Evolutionary conservation across 768 basidiomycete genomes (phyloP).

Genomic region (Macrolepiota dolichaula): DNA sequence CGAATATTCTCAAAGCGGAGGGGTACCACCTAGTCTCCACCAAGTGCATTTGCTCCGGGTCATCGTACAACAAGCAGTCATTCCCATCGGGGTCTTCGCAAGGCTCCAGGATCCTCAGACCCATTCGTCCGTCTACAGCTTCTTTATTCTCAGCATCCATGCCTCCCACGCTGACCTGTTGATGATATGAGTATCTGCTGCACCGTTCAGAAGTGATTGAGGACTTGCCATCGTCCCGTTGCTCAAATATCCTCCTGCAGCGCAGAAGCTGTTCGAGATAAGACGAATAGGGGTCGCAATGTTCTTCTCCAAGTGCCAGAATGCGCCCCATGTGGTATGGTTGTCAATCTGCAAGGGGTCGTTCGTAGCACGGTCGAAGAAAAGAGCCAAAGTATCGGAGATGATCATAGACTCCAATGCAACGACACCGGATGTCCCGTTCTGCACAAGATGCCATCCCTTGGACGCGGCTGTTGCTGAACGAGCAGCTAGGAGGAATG

Average conservation of each 20-base stretch:
- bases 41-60: constrained; percentile 29
- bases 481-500: not conserved
- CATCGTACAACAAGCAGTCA: constrained; percentile 32
- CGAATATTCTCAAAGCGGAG: constrained; percentile 30
- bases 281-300: constrained; percentile 30
- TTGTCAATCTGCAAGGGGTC: constrained; percentile 38
- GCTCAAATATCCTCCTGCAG: constrained; percentile 35
- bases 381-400: constrained; percentile 25
- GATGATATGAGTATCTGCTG: not conserved
- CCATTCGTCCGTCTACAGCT: constrained; percentile 32
- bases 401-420: constrained; percentile 28
- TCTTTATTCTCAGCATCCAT: constrained; percentile 22
- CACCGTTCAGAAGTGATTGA: not conserved
- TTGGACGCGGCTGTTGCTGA: constrained; percentile 10
- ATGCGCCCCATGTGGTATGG: constrained; percentile 42
- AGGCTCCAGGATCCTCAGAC: constrained; percentile 34
- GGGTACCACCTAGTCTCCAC: constrained; percentile 39
- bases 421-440: constrained; percentile 24
- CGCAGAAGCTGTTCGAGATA: constrained; percentile 38
- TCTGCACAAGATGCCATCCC: constrained; percentile 26
- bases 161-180: constrained; percentile 28
- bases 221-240: constrained; percentile 35
- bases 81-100: constrained; percentile 27
- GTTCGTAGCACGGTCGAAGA: constrained; percentile 28
- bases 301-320: constrained; percentile 39